Percentiles rank a stretch among this genome's conserved stretches.
These are phyloP conservation scores for Tolypocladium inflatum DNA, from an alignment of 2,329 filamentous ascomycete genomes.

Conservation along the genomic window DNA sequence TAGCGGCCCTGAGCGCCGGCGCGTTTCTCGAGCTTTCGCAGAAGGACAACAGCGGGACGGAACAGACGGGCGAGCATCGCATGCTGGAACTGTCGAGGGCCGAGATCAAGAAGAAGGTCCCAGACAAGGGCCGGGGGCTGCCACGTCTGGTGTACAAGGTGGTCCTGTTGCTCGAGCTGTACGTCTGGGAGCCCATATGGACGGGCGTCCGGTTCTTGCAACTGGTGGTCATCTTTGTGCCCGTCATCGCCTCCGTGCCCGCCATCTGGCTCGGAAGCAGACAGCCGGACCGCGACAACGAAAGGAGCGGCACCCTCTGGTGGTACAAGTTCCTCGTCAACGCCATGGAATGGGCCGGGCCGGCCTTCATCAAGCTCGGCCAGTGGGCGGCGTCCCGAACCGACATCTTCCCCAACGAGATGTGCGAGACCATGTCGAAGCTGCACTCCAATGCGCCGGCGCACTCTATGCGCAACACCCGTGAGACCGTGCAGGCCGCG, in stretches of 20 bases:
- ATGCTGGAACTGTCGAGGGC: conserved; percentile 77
- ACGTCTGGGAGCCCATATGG: conserved; percentile 75
- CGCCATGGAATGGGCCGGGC: conserved; percentile 86
- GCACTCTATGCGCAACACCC: conserved; percentile 74
- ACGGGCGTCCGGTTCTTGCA: conserved; percentile 85
- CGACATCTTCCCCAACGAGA: conserved; percentile 88
- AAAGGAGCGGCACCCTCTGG: conserved; percentile 77
- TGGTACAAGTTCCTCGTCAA: conserved; percentile 87
- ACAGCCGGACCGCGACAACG: conserved; percentile 55
- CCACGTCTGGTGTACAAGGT: conserved; percentile 47
- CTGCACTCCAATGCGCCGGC: conserved; percentile 91
- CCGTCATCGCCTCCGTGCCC: conserved; percentile 73
- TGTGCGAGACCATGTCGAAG: conserved; percentile 90
- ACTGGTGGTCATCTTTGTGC: conserved; percentile 79
- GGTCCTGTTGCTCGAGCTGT: conserved; percentile 59
- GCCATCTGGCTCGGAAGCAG: conserved; percentile 68
- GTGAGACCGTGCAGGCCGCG: conserved; percentile 67
- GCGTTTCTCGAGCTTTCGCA: conserved; percentile 51
- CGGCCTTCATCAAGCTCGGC: conserved; percentile 96
- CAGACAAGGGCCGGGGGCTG: conserved; percentile 51
- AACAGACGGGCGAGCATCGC: conserved; percentile 66
- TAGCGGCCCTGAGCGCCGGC: conserved; percentile 38
- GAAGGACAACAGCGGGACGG: conserved; percentile 36
- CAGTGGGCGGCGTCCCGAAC: conserved; percentile 97
- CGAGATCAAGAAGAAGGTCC: conserved; percentile 64